phyloP scores from a whole-genome alignment of 2,329 filamentous ascomycete species.

The Penicillium olsonii region DNA sequence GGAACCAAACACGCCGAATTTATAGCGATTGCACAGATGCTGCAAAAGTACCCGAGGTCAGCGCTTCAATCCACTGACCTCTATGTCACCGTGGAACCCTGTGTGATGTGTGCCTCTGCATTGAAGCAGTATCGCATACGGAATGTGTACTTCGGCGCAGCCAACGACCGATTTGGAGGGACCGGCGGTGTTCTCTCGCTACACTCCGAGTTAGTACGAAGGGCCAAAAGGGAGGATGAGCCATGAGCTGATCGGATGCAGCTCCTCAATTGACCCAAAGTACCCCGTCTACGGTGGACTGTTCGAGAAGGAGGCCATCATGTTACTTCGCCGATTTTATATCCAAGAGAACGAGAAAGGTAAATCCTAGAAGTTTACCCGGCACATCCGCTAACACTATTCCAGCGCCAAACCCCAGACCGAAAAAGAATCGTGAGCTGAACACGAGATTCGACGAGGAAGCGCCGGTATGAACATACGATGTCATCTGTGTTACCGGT shows the following conservation, averaged over 20 bases:
- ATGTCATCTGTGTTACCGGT: neutral
- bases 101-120: slow-evolving; percentile 96
- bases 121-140: slow-evolving; percentile 85
- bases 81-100: slow-evolving; percentile 97
- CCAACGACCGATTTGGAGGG: slow-evolving; percentile 96
- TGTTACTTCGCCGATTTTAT: slow-evolving; percentile 89
- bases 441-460: slow-evolving; percentile 56
- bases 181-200: slow-evolving; percentile 91
- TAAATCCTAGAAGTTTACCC: slow-evolving; percentile 33
- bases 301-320: slow-evolving; percentile 89
- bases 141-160: slow-evolving; percentile 90
- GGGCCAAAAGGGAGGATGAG: neutral
- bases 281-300: slow-evolving; percentile 85
- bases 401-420: slow-evolving; percentile 62
- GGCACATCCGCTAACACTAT: slow-evolving; percentile 12
- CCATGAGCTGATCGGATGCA: slow-evolving; percentile 33
- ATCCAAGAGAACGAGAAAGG: slow-evolving; percentile 96
- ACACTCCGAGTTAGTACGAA: slow-evolving; percentile 63
- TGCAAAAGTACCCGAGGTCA: slow-evolving; percentile 64
- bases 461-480: neutral
- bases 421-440: slow-evolving; percentile 64
- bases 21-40: slow-evolving; percentile 72
- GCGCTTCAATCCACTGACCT: slow-evolving; percentile 75
- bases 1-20: slow-evolving; percentile 96
- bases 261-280: slow-evolving; percentile 71